phyloP scores from a whole-genome alignment of 177 flowering plant species.

The Telopea speciosissima region DNA sequence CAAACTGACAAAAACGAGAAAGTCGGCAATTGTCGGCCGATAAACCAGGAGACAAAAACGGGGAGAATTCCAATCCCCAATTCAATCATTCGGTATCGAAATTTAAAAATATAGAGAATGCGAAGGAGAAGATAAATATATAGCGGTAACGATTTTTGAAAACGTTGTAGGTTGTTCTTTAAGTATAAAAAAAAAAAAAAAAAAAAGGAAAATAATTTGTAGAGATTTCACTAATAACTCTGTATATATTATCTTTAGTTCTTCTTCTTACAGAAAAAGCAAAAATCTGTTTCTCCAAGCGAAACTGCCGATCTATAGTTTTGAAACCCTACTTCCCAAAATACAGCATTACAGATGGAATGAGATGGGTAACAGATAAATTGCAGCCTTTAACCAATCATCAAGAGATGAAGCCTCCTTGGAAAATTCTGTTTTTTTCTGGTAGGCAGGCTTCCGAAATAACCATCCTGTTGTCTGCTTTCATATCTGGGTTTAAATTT shows the following conservation, averaged over 20 bases:
- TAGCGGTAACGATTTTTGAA: too few species aligned
- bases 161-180: too few species aligned
- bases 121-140: too few species aligned
- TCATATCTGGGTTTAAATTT: background rate
- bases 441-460: conserved; percentile 19
- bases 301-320: background rate
- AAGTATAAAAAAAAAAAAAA: too few species aligned
- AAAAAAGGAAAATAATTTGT: too few species aligned
- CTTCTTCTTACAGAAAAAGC: conserved; percentile 2
- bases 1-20: conserved; percentile 15
- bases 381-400: conserved; percentile 7
- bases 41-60: conserved; percentile 39
- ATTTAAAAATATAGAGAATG: too few species aligned
- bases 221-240: too few species aligned
- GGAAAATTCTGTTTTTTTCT: conserved; percentile 8
- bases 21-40: conserved; percentile 35
- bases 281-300: background rate
- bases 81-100: too few species aligned
- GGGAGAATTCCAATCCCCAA: conserved; percentile 20
- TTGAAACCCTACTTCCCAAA: conserved; percentile 13
- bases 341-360: background rate
- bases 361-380: conserved; percentile 18
- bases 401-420: conserved; percentile 36
- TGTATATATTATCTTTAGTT: background rate
- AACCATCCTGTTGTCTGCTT: background rate